Conservation (phyloP, 805 yeast species). For the Novakomyces olei region DNA sequence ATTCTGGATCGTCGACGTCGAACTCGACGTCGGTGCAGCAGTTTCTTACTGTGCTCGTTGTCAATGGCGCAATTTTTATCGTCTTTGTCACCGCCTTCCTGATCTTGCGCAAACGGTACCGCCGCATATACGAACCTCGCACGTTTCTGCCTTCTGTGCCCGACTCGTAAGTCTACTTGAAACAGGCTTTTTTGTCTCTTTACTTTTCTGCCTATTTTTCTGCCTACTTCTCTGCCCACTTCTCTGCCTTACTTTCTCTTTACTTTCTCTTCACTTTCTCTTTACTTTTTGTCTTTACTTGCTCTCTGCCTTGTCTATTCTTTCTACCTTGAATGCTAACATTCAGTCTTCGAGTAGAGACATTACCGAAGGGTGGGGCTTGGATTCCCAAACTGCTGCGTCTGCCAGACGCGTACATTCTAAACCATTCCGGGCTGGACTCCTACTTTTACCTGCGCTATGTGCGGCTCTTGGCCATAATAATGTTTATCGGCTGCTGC, state of each 20-base stretch:
- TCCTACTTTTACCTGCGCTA: constrained; percentile 80
- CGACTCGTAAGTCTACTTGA: too few relatives aligned
- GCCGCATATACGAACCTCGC: constrained; percentile 68
- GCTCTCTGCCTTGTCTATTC: neutral
- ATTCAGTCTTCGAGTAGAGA: constrained; percentile 30
- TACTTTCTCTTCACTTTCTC: too few relatives aligned
- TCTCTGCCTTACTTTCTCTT: constrained; percentile 3
- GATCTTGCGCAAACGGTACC: constrained; percentile 39
- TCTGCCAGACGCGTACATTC: constrained; percentile 50
- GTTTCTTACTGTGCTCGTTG: constrained; percentile 46
- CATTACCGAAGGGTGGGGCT: constrained; percentile 44
- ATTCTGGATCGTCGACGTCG: neutral
- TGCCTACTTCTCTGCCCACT: too few relatives aligned
- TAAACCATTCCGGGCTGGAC: constrained; percentile 80
- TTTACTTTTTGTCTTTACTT: too few relatives aligned
- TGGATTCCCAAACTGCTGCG: constrained; percentile 48
- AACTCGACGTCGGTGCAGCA: constrained; percentile 40
- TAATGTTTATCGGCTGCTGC: constrained; percentile 33
- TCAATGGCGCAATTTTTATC: constrained; percentile 46
- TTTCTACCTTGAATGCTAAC: neutral
- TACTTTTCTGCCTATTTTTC: too few relatives aligned
- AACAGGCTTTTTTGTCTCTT: too few relatives aligned
- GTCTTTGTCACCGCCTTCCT: constrained; percentile 41
- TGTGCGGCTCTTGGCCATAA: constrained; percentile 30
- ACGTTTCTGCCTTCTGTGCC: constrained; percentile 40